A percentile compares a stretch with the other conserved stretches of the same genome.
Conservation (phyloP, 768 basidiomycete genomes). For the Arthromyces matolae region DNA sequence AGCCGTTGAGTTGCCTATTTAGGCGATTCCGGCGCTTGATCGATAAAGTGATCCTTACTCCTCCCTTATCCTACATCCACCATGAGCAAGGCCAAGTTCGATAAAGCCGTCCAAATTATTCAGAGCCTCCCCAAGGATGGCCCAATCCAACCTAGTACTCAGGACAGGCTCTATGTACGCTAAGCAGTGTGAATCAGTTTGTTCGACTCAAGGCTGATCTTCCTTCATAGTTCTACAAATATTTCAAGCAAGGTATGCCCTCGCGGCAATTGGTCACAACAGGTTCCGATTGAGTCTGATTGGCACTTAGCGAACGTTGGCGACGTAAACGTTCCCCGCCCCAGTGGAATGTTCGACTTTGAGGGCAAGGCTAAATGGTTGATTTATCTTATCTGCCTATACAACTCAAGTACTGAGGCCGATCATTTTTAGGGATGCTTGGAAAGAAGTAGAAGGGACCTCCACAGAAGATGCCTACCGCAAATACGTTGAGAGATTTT, state of each 20-base stretch:
- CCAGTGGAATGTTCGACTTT: slow-evolving; percentile 84
- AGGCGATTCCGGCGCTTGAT: slow-evolving; percentile 10
- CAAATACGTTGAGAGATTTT: slow-evolving; percentile 73
- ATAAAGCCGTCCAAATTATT: slow-evolving; percentile 70
- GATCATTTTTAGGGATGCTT: slow-evolving; percentile 68
- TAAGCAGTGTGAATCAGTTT: slow-evolving; percentile 10
- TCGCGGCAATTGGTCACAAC: neutral
- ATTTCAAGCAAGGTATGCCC: slow-evolving; percentile 83
- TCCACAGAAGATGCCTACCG: slow-evolving; percentile 67
- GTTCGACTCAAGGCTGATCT: slow-evolving; percentile 9
- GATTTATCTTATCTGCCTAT: slow-evolving; percentile 10
- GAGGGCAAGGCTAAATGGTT: slow-evolving; percentile 89
- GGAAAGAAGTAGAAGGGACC: slow-evolving; percentile 69
- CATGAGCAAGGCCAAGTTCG: slow-evolving; percentile 73
- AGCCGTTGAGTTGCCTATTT: slow-evolving; percentile 10
- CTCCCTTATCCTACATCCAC: slow-evolving; percentile 9
- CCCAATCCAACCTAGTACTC: slow-evolving; percentile 66
- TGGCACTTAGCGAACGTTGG: slow-evolving; percentile 59
- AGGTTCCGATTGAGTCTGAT: neutral
- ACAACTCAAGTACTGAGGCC: neutral
- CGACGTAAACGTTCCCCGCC: slow-evolving; percentile 59
- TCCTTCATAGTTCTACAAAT: slow-evolving; percentile 76
- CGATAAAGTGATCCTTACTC: slow-evolving; percentile 11
- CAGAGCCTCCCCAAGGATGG: slow-evolving; percentile 73
- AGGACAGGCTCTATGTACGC: slow-evolving; percentile 78